phyloP scores from a whole-genome alignment of 495 filamentous ascomycete species.

The Aspergillus campestris region DNA sequence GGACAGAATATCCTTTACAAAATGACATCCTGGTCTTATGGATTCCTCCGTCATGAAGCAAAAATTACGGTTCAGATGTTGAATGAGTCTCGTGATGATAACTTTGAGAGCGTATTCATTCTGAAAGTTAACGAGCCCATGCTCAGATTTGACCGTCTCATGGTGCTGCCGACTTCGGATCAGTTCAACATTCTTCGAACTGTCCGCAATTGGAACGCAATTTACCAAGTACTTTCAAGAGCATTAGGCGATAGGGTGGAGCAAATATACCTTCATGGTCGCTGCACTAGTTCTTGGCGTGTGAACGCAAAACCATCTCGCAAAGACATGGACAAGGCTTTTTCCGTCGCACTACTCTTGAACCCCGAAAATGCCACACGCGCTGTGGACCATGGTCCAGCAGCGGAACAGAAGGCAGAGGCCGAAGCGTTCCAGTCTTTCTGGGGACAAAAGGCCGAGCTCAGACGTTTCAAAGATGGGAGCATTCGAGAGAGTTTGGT shows the following conservation, averaged over 20 bases:
- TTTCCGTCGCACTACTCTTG: constrained; percentile 62
- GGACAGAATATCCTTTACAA: constrained; percentile 82
- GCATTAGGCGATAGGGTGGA: constrained; percentile 69
- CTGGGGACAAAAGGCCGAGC: constrained; percentile 47
- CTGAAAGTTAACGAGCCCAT: constrained; percentile 56
- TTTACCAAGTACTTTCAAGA: constrained; percentile 54
- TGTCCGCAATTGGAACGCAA: constrained; percentile 20
- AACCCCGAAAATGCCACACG: constrained; percentile 62
- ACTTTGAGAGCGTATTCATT: constrained; percentile 79
- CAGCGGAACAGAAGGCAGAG: constrained; percentile 60
- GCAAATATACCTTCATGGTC: constrained; percentile 49
- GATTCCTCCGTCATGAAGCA: constrained; percentile 61
- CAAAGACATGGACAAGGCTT: constrained; percentile 15
- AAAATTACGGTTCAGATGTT: constrained; percentile 60
- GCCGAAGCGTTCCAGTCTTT: constrained; percentile 40
- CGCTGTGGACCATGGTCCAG: constrained; percentile 75
- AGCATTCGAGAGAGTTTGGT: constrained; percentile 60
- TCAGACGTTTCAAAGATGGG: constrained; percentile 48
- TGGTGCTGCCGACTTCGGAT: constrained; percentile 24
- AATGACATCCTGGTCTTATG: constrained; percentile 82
- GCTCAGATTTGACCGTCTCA: constrained; percentile 61
- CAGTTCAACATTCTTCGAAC: constrained; percentile 22
- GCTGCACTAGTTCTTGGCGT: constrained; percentile 29
- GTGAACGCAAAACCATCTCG: constrained; percentile 17
- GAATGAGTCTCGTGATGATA: constrained; percentile 63